These are phyloP conservation scores for Haematococcus sp. DNA, from an alignment of 139 green algal genomes.

Conservation along the genomic window DNA sequence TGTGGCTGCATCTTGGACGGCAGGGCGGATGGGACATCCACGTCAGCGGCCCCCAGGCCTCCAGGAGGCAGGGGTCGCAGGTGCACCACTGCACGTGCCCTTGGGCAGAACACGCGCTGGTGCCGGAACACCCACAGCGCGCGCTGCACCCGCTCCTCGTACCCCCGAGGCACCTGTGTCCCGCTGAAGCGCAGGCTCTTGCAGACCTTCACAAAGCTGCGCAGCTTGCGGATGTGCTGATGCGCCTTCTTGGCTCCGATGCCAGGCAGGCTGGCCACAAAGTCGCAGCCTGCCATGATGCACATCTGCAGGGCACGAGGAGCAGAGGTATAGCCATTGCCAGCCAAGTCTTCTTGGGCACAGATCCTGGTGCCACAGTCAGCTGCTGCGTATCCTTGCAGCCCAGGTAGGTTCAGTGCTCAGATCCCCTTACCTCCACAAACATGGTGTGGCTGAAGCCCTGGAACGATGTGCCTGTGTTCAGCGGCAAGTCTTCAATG, in stretches of 20 bases:
- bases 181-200: conserved; percentile 69
- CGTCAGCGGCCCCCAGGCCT: conserved; percentile 48
- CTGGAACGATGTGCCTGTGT: conserved; percentile 53
- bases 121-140: conserved; percentile 93
- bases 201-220: conserved; percentile 68
- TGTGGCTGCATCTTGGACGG: background rate
- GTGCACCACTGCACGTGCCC: conserved; percentile 45
- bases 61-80: conserved; percentile 63
- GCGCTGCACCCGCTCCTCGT: conserved; percentile 80
- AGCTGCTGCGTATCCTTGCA: no score
- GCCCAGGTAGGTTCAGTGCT: no score
- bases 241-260: conserved; percentile 95
- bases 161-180: conserved; percentile 68
- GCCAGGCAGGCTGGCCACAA: conserved; percentile 71
- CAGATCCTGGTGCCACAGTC: no score
- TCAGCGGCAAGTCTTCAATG: conserved; percentile 55
- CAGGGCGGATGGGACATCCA: conserved; percentile 57
- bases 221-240: conserved; percentile 62
- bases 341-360: background rate
- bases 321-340: conserved; percentile 31
- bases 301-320: conserved; percentile 79
- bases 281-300: conserved; percentile 96
- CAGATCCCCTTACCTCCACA: conserved; percentile 54
- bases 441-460: conserved; percentile 88
- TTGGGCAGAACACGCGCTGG: conserved; percentile 80